phyloP scores from a whole-genome alignment of 768 basidiomycete species.

The Russula virescens region DNA sequence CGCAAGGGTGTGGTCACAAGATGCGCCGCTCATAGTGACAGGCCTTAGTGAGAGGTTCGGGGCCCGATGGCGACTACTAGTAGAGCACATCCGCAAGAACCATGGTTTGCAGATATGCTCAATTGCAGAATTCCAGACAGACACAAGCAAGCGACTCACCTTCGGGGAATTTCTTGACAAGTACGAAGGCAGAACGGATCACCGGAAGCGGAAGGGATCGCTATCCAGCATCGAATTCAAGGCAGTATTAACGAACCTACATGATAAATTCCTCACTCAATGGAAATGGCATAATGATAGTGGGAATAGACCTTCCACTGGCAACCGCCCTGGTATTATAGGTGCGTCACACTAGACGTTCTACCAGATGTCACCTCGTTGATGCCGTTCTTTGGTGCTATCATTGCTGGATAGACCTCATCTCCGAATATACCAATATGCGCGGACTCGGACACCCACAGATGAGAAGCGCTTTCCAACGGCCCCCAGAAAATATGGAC shows the following conservation, averaged over 20 bases:
- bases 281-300: too few relatives aligned
- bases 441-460: too few relatives aligned
- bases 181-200: conserved; percentile 49
- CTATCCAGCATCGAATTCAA: conserved; percentile 84
- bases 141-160: conserved; percentile 62
- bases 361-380: too few relatives aligned
- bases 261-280: conserved; percentile 60
- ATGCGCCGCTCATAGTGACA: conserved; percentile 75
- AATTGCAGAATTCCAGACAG: conserved; percentile 79
- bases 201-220: conserved; percentile 91
- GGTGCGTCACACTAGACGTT: too few relatives aligned
- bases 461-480: too few relatives aligned
- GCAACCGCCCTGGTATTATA: too few relatives aligned
- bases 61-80: conserved; percentile 79
- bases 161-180: conserved; percentile 66
- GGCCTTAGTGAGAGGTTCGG: conserved; percentile 56
- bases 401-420: too few relatives aligned
- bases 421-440: too few relatives aligned
- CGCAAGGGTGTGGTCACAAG: conserved; percentile 62
- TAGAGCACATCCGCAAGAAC: conserved; percentile 70
- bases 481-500: too few relatives aligned
- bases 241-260: conserved; percentile 75
- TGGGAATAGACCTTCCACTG: too few relatives aligned
- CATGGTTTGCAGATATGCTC: conserved; percentile 55
- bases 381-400: too few relatives aligned